Evolutionary conservation across 2,329 filamentous ascomycete species (phyloP).

Genomic region (Penicillium sp.): DNA sequence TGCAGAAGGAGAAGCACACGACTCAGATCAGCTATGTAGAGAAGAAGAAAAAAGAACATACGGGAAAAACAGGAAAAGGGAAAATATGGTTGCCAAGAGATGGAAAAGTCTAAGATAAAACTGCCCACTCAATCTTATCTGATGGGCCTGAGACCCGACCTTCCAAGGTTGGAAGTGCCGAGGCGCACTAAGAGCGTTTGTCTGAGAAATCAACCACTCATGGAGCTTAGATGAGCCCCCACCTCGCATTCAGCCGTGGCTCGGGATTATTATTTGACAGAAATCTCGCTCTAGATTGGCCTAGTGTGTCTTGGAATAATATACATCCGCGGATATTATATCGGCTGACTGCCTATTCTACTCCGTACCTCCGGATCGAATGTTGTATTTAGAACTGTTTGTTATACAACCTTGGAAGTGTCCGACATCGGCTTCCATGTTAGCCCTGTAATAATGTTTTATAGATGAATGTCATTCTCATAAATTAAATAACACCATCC

Average conservation of each 20-base stretch:
- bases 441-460: too few relatives aligned
- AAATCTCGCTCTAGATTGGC: neutral
- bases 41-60: neutral
- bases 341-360: neutral
- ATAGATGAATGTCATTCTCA: neutral
- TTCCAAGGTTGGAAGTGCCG: neutral
- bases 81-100: conserved; percentile 1
- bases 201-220: neutral
- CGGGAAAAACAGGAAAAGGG: neutral
- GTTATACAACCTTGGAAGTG: neutral
- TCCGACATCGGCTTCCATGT: neutral
- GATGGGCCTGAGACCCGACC: neutral
- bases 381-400: neutral
- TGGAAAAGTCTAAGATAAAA: neutral
- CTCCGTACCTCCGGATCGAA: neutral
- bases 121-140: conserved; percentile 4
- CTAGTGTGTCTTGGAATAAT: neutral
- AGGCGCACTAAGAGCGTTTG: neutral
- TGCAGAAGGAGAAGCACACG: neutral
- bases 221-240: neutral
- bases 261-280: neutral
- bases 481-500: neutral
- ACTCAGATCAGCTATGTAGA: neutral
- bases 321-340: neutral
- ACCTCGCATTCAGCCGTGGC: neutral